These are phyloP conservation scores for Auricularia sp. DNA, from an alignment of 768 basidiomycete genomes.

Conservation along the genomic window DNA sequence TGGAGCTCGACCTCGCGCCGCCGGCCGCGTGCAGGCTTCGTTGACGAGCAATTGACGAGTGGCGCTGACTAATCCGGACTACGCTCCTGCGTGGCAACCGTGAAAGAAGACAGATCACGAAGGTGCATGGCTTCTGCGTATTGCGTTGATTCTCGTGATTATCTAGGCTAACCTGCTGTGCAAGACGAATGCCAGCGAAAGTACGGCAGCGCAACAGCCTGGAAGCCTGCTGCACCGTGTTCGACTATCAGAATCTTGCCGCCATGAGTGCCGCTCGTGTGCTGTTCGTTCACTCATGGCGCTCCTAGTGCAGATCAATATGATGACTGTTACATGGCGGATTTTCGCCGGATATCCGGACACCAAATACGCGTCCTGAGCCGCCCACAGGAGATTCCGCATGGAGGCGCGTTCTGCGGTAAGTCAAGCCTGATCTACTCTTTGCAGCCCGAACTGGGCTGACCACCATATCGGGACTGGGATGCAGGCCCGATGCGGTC, in stretches of 20 bases:
- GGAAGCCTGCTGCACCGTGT: conserved; percentile 95
- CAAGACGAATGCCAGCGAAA: conserved; percentile 99
- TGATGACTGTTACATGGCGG: conserved; percentile 90
- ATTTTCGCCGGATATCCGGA: conserved; percentile 89
- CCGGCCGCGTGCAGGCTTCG: background rate
- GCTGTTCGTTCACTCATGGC: background rate
- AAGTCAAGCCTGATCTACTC: too few relatives aligned
- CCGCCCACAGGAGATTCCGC: conserved; percentile 91
- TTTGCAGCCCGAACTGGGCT: too few relatives aligned
- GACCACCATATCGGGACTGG: background rate
- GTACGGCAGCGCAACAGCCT: conserved; percentile 88
- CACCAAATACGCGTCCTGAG: conserved; percentile 91
- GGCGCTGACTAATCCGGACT: conserved; percentile 66
- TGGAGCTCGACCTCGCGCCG: conserved; percentile 92
- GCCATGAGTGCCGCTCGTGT: conserved; percentile 40
- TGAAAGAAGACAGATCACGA: conserved; percentile 94
- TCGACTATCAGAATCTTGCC: conserved; percentile 90
- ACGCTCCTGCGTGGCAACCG: conserved; percentile 91
- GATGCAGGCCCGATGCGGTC: conserved; percentile 90
- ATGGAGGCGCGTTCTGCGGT: conserved; percentile 98
- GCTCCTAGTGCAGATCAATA: conserved; percentile 66
- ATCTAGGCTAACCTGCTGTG: too few relatives aligned
- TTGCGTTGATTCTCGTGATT: background rate
- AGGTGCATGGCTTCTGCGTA: conserved; percentile 85
- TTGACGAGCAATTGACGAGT: too few relatives aligned